Conservation (phyloP, 345 rosid genomes). For the Geranium rotundifolium region DNA sequence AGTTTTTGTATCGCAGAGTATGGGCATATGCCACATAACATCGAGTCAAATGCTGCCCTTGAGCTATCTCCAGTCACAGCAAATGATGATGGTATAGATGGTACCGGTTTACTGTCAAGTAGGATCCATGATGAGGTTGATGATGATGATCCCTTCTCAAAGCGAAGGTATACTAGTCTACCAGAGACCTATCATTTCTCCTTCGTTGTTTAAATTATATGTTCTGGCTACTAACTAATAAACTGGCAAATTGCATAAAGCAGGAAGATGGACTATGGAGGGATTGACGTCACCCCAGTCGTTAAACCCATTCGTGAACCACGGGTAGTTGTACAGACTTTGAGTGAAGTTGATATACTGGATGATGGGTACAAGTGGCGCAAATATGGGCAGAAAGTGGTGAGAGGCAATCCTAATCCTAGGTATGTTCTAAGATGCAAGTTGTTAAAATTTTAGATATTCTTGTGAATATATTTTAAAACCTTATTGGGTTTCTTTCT, state of each 20-base stretch:
- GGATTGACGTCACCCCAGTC: conserved; percentile 67
- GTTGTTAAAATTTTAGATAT: background rate
- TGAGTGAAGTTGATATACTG: conserved; percentile 92
- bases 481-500: background rate
- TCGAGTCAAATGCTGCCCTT: conserved; percentile 39
- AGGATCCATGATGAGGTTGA: conserved; percentile 39
- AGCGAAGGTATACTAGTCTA: conserved; percentile 54
- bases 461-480: background rate
- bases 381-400: conserved; percentile 99
- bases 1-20: conserved; percentile 32
- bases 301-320: conserved; percentile 97
- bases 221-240: conserved; percentile 8
- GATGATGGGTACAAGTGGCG: conserved; percentile 99
- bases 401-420: conserved; percentile 96
- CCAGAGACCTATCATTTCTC: conserved; percentile 6
- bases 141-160: conserved; percentile 69
- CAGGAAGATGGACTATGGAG: conserved; percentile 74
- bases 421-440: conserved; percentile 33
- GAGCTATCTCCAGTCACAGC: conserved; percentile 44
- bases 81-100: conserved; percentile 50
- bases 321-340: conserved; percentile 94
- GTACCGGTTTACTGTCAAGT: conserved; percentile 11
- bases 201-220: conserved; percentile 1
- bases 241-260: conserved; percentile 14
- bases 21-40: conserved; percentile 33